These are phyloP conservation scores for Xylaria sp. DNA, from an alignment of 2,329 filamentous ascomycete species.

Conservation along the genomic window DNA sequence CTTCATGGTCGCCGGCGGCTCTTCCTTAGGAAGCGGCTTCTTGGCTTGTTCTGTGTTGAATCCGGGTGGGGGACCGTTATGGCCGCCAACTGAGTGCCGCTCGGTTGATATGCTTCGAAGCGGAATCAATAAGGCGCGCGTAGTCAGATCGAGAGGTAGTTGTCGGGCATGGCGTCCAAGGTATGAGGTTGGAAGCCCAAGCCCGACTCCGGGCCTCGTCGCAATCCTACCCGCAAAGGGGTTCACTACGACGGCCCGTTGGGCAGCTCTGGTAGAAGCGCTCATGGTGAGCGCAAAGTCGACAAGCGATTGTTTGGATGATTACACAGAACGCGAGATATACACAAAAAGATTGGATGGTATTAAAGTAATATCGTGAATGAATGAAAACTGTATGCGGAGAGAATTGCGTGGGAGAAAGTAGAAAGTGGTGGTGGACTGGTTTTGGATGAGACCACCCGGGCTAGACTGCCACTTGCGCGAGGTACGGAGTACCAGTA, in stretches of 20 bases:
- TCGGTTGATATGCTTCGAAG: constrained; percentile 68
- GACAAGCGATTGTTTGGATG: constrained; percentile 9
- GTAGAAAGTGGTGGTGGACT: constrained; percentile 16
- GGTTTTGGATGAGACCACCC: constrained; percentile 18
- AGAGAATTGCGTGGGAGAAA: constrained; percentile 24
- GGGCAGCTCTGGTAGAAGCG: constrained; percentile 65
- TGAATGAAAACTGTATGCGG: constrained; percentile 9
- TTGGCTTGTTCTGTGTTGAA: constrained; percentile 92
- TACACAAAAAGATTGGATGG: constrained; percentile 11
- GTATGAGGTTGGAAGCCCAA: constrained; percentile 58
- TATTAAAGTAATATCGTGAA: constrained; percentile 2
- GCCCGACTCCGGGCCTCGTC: constrained; percentile 55
- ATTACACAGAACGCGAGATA: not conserved
- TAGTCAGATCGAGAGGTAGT: constrained; percentile 58
- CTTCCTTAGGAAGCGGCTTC: constrained; percentile 76
- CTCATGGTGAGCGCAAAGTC: constrained; percentile 56
- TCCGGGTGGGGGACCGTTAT: constrained; percentile 80
- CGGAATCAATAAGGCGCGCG: constrained; percentile 67
- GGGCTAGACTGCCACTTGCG: not conserved
- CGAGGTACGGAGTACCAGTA: not conserved
- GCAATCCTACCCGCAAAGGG: constrained; percentile 61
- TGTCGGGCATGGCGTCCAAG: constrained; percentile 59
- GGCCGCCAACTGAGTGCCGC: constrained; percentile 62
- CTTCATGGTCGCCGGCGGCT: constrained; percentile 48
- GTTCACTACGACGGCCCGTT: constrained; percentile 63